Evolutionary conservation across 805 yeast species (phyloP), one percentile per base, ranked within the genome.

Genomic region (Lipomyces sp.): DNA sequence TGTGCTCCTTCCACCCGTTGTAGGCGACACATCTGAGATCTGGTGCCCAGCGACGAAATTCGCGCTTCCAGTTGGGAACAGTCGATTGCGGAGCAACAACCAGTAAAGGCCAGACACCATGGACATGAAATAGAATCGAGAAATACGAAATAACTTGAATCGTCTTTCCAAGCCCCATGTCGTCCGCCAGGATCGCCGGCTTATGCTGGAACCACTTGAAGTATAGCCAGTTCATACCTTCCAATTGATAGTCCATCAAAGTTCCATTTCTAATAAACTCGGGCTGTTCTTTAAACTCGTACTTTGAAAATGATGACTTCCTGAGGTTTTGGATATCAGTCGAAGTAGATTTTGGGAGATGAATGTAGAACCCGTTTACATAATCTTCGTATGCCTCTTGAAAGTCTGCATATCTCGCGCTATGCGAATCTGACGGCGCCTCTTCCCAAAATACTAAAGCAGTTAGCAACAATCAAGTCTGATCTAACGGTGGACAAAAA

Each of bases 11-110:
- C n/a, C 79, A 59, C 0, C 96, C 96, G 65, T 93, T 2, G 96
- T 88, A 76, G 92, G 98, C 54, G 92, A 78, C 59, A 92, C 92
- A 86, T 67, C 98, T 78, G 42, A 95, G 81, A 0, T 97, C 91
- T 2, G 98, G 98, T 97, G 98, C 94, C 99, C 99, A 95, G 61
- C 88, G 85, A 72, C 93, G 97, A 60, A 94, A 86, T 77, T 95
- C 99, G 67, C 88, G 88, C 18, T 91, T 92, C 99, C 99, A 95
- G 74, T 95, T 98, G 65, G 86, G 89, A 81, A 95, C 80, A 0
- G 95, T 98, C 0, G 99, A 95, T 0, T 98, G 98, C 0, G 99
- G 99, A 69, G 97, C 96, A 0, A 94, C 97, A 42, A 95, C 82
- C 39, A 95, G 74, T 0, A 90, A 87, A 0, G 99, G 99, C 53